These are phyloP conservation scores for Tricholoma sp. DNA, from an alignment of 768 basidiomycete species.

Conservation along the genomic window DNA sequence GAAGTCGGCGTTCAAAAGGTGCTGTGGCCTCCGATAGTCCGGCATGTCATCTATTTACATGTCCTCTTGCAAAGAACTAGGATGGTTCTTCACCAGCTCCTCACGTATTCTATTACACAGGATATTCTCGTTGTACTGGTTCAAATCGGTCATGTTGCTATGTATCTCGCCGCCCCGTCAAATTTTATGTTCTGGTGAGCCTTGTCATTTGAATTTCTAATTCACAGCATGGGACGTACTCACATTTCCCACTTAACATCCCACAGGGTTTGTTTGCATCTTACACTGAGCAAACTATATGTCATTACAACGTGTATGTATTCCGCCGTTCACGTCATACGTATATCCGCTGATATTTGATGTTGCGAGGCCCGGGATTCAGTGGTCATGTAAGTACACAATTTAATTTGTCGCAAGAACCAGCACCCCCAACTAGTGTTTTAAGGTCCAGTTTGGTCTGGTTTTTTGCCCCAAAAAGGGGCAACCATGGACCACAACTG, in stretches of 20 bases:
- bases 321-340: too few relatives aligned
- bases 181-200: constrained; percentile 3
- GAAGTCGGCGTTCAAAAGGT: not conserved
- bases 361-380: not conserved
- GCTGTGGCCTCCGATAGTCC: too few relatives aligned
- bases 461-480: too few relatives aligned
- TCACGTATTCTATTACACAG: constrained; percentile 1
- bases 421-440: too few relatives aligned
- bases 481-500: too few relatives aligned
- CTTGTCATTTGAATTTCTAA: too few relatives aligned
- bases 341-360: not conserved
- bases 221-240: not conserved
- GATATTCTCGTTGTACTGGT: constrained; percentile 3
- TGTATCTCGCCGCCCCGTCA: too few relatives aligned
- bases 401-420: not conserved
- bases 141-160: too few relatives aligned
- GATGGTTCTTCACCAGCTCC: too few relatives aligned
- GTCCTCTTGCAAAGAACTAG: too few relatives aligned
- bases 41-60: too few relatives aligned
- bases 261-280: not conserved
- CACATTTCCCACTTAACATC: not conserved
- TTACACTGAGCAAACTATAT: constrained; percentile 3
- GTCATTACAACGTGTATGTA: constrained; percentile 1
- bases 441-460: too few relatives aligned
- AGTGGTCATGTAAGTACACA: not conserved